Percentiles rank a stretch among this genome's conserved stretches.
phyloP scores from a whole-genome alignment of 2,329 filamentous ascomycete genomes.

The Hypoxylon sp. region DNA sequence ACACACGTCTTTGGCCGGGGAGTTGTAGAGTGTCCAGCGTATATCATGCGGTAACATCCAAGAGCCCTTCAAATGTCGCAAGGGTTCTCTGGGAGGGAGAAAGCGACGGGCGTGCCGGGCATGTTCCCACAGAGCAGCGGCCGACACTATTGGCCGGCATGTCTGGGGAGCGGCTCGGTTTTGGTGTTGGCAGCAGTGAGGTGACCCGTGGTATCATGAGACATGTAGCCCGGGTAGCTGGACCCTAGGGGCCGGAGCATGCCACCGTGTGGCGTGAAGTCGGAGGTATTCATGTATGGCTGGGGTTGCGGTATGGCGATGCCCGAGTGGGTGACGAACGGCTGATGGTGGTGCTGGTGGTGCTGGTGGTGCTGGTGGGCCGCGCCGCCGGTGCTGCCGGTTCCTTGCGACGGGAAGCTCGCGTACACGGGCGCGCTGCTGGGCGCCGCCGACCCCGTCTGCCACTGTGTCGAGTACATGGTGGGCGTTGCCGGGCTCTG shows the following conservation, averaged over 20 bases:
- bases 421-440: conserved; percentile 55
- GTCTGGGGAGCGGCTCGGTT: conserved; percentile 24
- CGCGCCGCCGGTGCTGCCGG: conserved; percentile 40
- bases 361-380: conserved; percentile 44
- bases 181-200: conserved; percentile 24
- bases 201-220: conserved; percentile 26
- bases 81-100: too few relatives aligned
- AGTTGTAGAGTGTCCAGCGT: too few relatives aligned
- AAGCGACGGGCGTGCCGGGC: too few relatives aligned
- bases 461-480: conserved; percentile 57
- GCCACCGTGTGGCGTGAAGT: conserved; percentile 37
- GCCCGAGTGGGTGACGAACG: conserved; percentile 43
- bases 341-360: conserved; percentile 40
- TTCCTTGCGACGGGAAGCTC: conserved; percentile 53
- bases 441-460: conserved; percentile 52
- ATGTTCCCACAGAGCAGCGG: neutral
- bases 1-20: too few relatives aligned
- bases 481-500: conserved; percentile 48
- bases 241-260: conserved; percentile 39
- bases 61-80: too few relatives aligned
- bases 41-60: too few relatives aligned
- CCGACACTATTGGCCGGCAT: conserved; percentile 22
- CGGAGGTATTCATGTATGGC: conserved; percentile 40
- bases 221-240: conserved; percentile 29
- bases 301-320: conserved; percentile 40